Conservation (phyloP, 2,329 filamentous ascomycete species). For the Daldinia sp. region DNA sequence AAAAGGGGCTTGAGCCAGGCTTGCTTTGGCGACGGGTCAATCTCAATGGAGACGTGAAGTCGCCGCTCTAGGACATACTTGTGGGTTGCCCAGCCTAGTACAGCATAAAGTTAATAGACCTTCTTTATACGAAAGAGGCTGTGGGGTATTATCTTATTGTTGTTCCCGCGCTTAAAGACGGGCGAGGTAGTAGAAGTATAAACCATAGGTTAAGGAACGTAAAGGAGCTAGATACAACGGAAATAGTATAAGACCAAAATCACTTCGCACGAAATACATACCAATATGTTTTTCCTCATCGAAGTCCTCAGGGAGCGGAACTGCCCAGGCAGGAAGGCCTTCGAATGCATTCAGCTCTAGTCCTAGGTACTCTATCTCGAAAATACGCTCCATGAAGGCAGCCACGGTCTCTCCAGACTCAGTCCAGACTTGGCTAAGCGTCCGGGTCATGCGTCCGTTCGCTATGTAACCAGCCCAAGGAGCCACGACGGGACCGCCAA, state of each 20-base stretch:
- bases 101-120: not conserved
- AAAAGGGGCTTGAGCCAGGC: constrained; percentile 6
- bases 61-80: not conserved
- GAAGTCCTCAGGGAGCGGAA: constrained; percentile 11
- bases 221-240: not conserved
- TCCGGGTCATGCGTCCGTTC: not conserved
- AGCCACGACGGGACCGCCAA: not conserved
- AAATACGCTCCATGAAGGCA: not conserved
- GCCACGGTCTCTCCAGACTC: not conserved
- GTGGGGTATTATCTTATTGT: not conserved
- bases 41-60: not conserved
- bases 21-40: constrained; percentile 7
- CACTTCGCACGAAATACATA: not conserved
- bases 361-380: constrained; percentile 1
- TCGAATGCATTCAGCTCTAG: not conserved
- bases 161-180: not conserved
- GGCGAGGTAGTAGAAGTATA: not conserved
- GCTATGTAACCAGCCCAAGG: not conserved
- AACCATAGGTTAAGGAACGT: not conserved
- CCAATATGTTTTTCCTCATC: constrained; percentile 9
- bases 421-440: not conserved
- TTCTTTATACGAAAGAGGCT: not conserved
- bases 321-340: constrained; percentile 18
- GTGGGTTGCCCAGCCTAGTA: not conserved
- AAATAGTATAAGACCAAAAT: not conserved